Base-by-base conservation (phyloP, 441 rosid species). In the Pelargonium myrrhifolium region DNA sequence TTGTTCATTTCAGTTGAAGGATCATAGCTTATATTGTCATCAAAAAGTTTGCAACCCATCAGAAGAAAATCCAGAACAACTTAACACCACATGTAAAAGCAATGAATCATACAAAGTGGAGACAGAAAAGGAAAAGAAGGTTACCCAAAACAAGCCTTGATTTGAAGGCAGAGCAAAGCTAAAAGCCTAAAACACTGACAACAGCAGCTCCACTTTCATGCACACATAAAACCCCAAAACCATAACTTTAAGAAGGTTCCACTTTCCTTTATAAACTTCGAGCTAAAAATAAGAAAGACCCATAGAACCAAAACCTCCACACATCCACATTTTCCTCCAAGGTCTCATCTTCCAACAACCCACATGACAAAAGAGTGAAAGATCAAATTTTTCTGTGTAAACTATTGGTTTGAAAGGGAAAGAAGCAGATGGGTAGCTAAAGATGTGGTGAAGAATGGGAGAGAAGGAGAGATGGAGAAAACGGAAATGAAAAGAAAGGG, bases 401-500 rank as follows among this genome's bases (percentile, higher is more conserved):
- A 51, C 58, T 51, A 20, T 15, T 3, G 58, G 9, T 15, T 51
- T 51, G 58, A 51, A 51, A 51, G 58, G 15, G 58, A 51, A 15
- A 51, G 58, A 51, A 15, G 58, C 9, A 51, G 58, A 51, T 51
- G 58, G 58, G 58, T 51, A 51, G 58, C 58, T 51, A 51, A 17
- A n/a, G 18, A 51, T 51, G 58, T 15, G 58, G 58, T 51, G 58
- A 51, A 51, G 58, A 51, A 20, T 51, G 58, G 18, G 18, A 51
- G 58, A 51, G 58, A 15, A 20, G 15, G 58, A 51, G 18, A 17
- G 58, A 51, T 20, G 58, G 17, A 20, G 58, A 17, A 51, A 51
- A 51, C 58, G 58, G 58, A 51, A 51, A 15, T 51, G 58, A 51
- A 51, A 51, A 15, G 58, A 51, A 51, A 51, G 58, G 58, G 58